Base-by-base conservation (phyloP, 768 basidiomycete genomes). In the Hygrophoropsis aurantiaca region DNA sequence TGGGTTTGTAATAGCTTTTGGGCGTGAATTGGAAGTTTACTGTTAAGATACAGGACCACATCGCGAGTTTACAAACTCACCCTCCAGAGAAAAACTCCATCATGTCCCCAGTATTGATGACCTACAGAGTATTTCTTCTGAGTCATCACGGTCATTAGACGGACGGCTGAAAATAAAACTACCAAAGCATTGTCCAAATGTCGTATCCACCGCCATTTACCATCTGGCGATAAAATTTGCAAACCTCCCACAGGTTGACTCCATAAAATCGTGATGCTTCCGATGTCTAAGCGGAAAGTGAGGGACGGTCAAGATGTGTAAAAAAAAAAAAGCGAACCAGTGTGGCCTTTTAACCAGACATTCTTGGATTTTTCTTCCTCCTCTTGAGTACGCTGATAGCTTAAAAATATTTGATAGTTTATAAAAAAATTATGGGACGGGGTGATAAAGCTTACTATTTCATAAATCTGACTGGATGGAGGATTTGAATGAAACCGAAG, bases 341-440 rank as follows among this genome's bases (percentile, higher is more conserved):
- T 73, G 42, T 78, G 77, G 3, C 77, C 77, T 50, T 79, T 78
- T 18, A 78, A 54, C 75, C 75, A 79, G 3, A 79, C 73, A 35
- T 74, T 65, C 18, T 73, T 73, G 0, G 73, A 65, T 40, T 68
- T 68, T 21, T 50, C 43, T 51, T 78, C 76, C 3, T 77, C 75
- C 16, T 73, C 73, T 19, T 65, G 52, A 3, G 68, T 58, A 19
- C 74, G 70, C 5, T 73, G 74, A 50, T 69, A 72, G 54, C 75
- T 77, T 19, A 11, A 40, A 15, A 9, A 11, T 13, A 6, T 23
- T 15, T 9, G n/a, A 27, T 15, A 46, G 8, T 13, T 23, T 8
- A 15, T 8, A 4, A 19, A 4, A 38, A 2, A 19, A 25, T 23
- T 16, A 10, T 24, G 23, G 21, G 3, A 13, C 18, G 32, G 33